Evolutionary conservation across 2,329 filamentous ascomycete genomes (phyloP).

Genomic region (Pyricularia grisea): DNA sequence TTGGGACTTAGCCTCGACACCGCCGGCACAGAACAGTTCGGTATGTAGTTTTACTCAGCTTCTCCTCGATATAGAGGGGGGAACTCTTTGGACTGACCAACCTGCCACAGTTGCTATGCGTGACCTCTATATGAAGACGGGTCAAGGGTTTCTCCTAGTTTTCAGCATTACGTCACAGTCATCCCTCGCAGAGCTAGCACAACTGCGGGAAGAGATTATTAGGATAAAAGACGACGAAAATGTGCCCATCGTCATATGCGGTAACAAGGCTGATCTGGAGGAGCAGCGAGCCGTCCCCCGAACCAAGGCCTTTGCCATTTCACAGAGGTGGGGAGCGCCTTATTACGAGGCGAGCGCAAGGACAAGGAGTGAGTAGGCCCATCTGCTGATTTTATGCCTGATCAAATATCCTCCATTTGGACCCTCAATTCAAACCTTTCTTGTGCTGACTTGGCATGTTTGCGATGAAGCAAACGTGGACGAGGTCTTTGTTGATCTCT

Average conservation of each 20-base stretch:
- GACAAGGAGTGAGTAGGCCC: slow-evolving; percentile 46
- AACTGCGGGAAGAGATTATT: slow-evolving; percentile 80
- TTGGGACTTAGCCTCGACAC: slow-evolving; percentile 61
- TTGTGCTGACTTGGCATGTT: neutral
- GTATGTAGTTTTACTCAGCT: slow-evolving; percentile 40
- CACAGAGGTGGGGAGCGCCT: slow-evolving; percentile 80
- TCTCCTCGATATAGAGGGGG: no score
- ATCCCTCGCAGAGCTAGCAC: slow-evolving; percentile 72
- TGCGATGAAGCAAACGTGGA: slow-evolving; percentile 62
- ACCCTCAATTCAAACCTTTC: neutral
- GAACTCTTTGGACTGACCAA: neutral
- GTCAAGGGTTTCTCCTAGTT: slow-evolving; percentile 83
- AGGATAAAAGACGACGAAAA: slow-evolving; percentile 84
- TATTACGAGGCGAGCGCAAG: slow-evolving; percentile 88
- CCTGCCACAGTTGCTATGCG: slow-evolving; percentile 47
- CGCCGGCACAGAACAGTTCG: slow-evolving; percentile 87
- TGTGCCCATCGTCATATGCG: slow-evolving; percentile 80
- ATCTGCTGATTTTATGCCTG: neutral
- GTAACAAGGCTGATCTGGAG: slow-evolving; percentile 85
- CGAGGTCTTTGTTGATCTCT: slow-evolving; percentile 79
- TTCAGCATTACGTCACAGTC: slow-evolving; percentile 84
- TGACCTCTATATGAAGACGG: slow-evolving; percentile 88
- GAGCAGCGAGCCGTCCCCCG: slow-evolving; percentile 73
- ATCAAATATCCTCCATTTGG: slow-evolving; percentile 7
- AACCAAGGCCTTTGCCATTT: slow-evolving; percentile 71